These are phyloP conservation scores for Leccinum sublutescens DNA, from an alignment of 768 basidiomycete genomes.

Conservation along the genomic window DNA sequence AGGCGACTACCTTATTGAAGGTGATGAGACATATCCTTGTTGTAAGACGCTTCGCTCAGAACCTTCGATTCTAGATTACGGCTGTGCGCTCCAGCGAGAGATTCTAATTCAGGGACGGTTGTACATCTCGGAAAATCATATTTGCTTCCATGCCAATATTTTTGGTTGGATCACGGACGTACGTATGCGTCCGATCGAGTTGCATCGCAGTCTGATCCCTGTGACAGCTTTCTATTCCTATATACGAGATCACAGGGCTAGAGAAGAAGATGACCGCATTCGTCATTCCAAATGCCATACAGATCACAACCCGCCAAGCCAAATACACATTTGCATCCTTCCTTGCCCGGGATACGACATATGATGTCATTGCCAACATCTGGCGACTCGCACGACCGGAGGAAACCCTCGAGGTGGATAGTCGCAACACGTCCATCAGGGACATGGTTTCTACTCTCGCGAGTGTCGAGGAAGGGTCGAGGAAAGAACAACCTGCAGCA, in stretches of 20 bases:
- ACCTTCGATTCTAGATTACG: constrained; percentile 68
- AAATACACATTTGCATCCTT: constrained; percentile 97
- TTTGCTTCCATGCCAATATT: constrained; percentile 99
- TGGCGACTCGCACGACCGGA: constrained; percentile 90
- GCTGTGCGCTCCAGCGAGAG: constrained; percentile 97
- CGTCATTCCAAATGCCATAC: constrained; percentile 93
- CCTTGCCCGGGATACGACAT: constrained; percentile 93
- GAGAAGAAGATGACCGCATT: constrained; percentile 99
- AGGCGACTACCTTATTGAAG: constrained; percentile 97
- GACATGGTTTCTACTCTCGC: constrained; percentile 20
- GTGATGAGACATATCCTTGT: constrained; percentile 42
- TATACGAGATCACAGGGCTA: constrained; percentile 79
- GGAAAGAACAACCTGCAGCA: constrained; percentile 2
- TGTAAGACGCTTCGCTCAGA: constrained; percentile 3
- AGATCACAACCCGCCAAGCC: constrained; percentile 74
- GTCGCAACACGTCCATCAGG: constrained; percentile 14
- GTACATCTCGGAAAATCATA: constrained; percentile 97
- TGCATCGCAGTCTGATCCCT: constrained; percentile 10
- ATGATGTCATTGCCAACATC: constrained; percentile 93
- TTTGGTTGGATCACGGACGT: constrained; percentile 99
- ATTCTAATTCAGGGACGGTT: constrained; percentile 94
- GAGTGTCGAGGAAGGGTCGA: constrained; percentile 17
- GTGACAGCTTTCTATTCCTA: constrained; percentile 77
- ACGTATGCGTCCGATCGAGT: constrained; percentile 33
- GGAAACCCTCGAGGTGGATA: constrained; percentile 33